phyloP scores from a whole-genome alignment of 2,329 filamentous ascomycete species.

The Penicillium sp. region DNA sequence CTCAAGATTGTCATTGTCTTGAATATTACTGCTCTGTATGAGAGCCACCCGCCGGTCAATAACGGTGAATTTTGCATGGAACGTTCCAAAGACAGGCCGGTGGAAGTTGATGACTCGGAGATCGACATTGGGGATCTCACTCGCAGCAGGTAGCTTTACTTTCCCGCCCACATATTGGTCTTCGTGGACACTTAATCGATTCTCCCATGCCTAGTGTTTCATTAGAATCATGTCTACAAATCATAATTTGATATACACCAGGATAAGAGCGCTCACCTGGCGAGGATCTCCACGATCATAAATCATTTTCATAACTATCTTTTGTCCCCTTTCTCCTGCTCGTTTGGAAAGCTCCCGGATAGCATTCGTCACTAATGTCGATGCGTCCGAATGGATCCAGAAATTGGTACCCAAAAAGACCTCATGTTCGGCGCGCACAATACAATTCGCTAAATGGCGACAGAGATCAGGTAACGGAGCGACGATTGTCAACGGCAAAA shows the following conservation, averaged over 20 bases:
- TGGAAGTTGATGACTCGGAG: constrained; percentile 73
- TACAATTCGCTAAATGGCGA: constrained; percentile 72
- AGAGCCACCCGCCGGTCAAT: constrained; percentile 69
- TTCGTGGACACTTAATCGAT: constrained; percentile 59
- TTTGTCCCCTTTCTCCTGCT: constrained; percentile 55
- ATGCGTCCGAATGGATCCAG: constrained; percentile 69
- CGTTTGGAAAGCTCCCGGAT: constrained; percentile 66
- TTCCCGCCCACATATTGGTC: constrained; percentile 57
- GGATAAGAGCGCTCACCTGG: constrained; percentile 44
- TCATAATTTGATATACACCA: background rate
- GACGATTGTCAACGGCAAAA: constrained; percentile 66
- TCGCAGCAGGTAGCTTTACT: constrained; percentile 59
- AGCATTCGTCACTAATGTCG: constrained; percentile 64
- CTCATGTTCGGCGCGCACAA: constrained; percentile 68
- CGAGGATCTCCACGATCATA: constrained; percentile 68
- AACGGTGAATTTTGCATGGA: constrained; percentile 75
- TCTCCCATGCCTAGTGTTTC: constrained; percentile 50
- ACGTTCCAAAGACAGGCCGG: constrained; percentile 66
- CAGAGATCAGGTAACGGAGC: constrained; percentile 68
- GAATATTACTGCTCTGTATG: constrained; percentile 75
- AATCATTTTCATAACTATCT: constrained; percentile 68
- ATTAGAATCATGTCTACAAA: background rate
- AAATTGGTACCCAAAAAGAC: constrained; percentile 73
- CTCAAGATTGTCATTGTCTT: constrained; percentile 73
- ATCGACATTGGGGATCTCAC: constrained; percentile 69